Evolutionary conservation across 2,329 filamentous ascomycete species (phyloP).

Genomic region (Colletotrichum ledebouriae): DNA sequence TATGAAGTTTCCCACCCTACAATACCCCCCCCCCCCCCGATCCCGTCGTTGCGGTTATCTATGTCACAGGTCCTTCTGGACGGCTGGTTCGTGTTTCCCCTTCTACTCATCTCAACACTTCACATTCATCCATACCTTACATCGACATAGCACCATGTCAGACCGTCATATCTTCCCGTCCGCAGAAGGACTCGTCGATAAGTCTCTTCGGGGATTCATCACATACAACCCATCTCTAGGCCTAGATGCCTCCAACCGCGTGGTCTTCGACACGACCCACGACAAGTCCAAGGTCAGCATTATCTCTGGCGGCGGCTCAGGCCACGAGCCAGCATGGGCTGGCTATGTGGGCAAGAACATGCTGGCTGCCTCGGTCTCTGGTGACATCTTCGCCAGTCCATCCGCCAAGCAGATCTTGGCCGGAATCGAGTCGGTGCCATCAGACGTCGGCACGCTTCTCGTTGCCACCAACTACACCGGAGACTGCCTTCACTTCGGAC

Average conservation of each 20-base stretch:
- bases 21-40: neutral
- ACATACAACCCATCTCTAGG: slow-evolving; percentile 65
- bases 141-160: slow-evolving; percentile 57
- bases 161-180: slow-evolving; percentile 67
- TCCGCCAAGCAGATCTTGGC: slow-evolving; percentile 74
- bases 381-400: slow-evolving; percentile 74
- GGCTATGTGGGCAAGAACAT: slow-evolving; percentile 74
- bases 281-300: slow-evolving; percentile 61
- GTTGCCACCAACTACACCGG: slow-evolving; percentile 76
- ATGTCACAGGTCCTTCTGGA: neutral
- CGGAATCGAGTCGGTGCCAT: slow-evolving; percentile 68
- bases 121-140: neutral
- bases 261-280: slow-evolving; percentile 63
- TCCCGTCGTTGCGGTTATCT: slow-evolving; percentile 2
- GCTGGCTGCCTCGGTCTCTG: slow-evolving; percentile 71
- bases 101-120: neutral
- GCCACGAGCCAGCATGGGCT: slow-evolving; percentile 73
- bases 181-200: slow-evolving; percentile 66
- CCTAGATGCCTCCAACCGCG: slow-evolving; percentile 64
- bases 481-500: slow-evolving; percentile 72
- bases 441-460: slow-evolving; percentile 67
- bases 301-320: slow-evolving; percentile 68
- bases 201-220: slow-evolving; percentile 64
- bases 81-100: slow-evolving; percentile 6
- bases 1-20: slow-evolving; percentile 25